Base-by-base conservation (phyloP, 2,329 filamentous ascomycete species). In the Fusarium neocosmosporiellum region DNA sequence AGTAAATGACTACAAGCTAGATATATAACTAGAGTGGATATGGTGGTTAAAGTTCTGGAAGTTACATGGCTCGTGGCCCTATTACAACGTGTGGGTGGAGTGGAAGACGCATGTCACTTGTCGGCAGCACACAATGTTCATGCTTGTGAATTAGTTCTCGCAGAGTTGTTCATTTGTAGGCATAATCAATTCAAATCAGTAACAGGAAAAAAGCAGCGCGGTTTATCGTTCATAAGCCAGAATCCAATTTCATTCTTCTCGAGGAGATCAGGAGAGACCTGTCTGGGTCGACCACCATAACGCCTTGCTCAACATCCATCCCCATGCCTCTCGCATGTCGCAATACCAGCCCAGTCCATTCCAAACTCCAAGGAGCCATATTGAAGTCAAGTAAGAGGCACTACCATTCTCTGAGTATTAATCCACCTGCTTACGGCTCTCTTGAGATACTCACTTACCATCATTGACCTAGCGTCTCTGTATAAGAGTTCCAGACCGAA, bases 1-100 rank as follows among this genome's bases (percentile, higher is more conserved):
- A 53, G 10, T 20, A 13, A 13, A 31, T 9, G 11, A 13, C 13
- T 20, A 31, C 5, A 14, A 4, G 5, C 46, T 53, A n/a, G 22
- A 46, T 18, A 1, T 6, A 6, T 46, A 10, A n/a, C 4, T 20
- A 20, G 4, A 16, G 7, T 9, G 3, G 7, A 13, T 2, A 8
- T 20, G 14, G 2, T 1, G 4, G 9, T 29, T 0, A 29, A 13
- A 2, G 3, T 4, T n/a, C 24, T n/a, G 3, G 9, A 18, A 4
- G 11, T 29, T 27, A 4, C 16, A 10, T 48, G 22, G 22, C 16
- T 7, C 9, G 16, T 50, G 18, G 9, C 3, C 6, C 18, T 29
- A 18, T n/a, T 48, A 10, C 18, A 29, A 27, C 1, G 6, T 18
- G 24, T 50, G 6, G 6, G 24, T 27, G 46, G 3, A 50, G 24